Evolutionary conservation across 108 stramenopile genomes (phyloP), one percentile per base, ranked within the genome.

Genomic region (Nitzschia sp.): DNA sequence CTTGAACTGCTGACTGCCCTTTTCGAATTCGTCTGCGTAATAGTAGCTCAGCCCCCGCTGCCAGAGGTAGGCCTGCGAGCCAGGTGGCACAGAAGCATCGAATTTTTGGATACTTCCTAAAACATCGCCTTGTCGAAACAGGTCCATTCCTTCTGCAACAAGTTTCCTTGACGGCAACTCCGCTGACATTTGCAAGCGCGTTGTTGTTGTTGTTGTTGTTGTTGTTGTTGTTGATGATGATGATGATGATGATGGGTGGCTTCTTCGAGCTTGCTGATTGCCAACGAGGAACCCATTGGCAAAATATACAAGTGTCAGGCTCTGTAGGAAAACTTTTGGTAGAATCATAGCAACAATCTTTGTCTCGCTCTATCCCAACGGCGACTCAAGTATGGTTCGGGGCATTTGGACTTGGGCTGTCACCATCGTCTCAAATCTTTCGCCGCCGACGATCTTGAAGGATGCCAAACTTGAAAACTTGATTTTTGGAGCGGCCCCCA

Each of bases 11-110:
- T 68, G 42, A 17, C 68, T 57, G 11, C 74, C 79, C 23, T 85
- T 79, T 24, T 56, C 51, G 63, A 82, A 92, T n/a, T 59, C 55
- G 64, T 87, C 72, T 35, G 74, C 75, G 63, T 92, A 92, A 31
- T 92, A 92, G 24, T 83, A 85, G 18, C 59, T 70, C 17, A 92
- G 69, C 3, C 90, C 90, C 6, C 90, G 78, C 74, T 92, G 90
- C 90, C 90, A 92, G 17, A 92, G 45, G 59, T 76, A 92, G 3
- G 85, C 85, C 30, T 54, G 73, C 27, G 47, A 48, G 26, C 64
- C 64, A 4, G 46, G 30, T 3, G 64, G 48, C 25, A 66, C 49
- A 13, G 64, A 48, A 9, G 25, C 64, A 31, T 89, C 75, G 67
- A 89, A 89, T 17, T 62, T 69, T 34, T 56, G 60, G 8, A 89